phyloP scores from a whole-genome alignment of 164 flowering plant species.

The Malania oleifera region DNA sequence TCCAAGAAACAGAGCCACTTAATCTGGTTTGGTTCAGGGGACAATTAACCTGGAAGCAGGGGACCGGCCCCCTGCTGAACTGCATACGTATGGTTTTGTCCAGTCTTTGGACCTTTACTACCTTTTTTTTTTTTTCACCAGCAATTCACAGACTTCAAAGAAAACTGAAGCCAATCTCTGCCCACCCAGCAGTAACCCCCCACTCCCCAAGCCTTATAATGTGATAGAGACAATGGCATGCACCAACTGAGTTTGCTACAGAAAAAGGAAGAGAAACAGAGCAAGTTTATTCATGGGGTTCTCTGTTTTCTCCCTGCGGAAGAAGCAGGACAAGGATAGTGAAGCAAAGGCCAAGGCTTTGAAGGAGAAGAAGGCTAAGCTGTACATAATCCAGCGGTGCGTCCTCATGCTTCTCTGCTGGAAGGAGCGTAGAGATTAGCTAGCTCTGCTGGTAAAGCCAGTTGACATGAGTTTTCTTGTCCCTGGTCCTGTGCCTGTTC shows the following conservation, averaged over 20 bases:
- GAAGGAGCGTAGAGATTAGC: slow-evolving; percentile 29
- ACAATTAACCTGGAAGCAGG: slow-evolving; percentile 21
- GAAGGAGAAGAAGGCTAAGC: slow-evolving; percentile 35
- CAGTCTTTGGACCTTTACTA: too few species aligned
- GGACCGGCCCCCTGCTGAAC: slow-evolving; percentile 20
- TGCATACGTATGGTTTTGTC: neutral
- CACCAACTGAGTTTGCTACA: slow-evolving; percentile 3
- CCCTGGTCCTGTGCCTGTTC: too few species aligned
- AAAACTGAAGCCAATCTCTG: slow-evolving; percentile 6
- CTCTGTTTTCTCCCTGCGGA: slow-evolving; percentile 15
- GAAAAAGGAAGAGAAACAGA: neutral
- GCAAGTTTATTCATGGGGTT: slow-evolving; percentile 12
- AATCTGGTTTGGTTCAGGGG: slow-evolving; percentile 10
- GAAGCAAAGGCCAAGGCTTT: slow-evolving; percentile 16
- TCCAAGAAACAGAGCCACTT: slow-evolving; percentile 15
- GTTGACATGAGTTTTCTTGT: too few species aligned
- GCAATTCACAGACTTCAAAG: slow-evolving; percentile 8
- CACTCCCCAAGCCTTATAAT: neutral
- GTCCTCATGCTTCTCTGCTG: slow-evolving; percentile 39
- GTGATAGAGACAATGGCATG: neutral
- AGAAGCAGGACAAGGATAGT: slow-evolving; percentile 12
- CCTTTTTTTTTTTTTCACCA: neutral
- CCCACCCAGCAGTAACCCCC: too few species aligned
- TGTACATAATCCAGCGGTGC: slow-evolving; percentile 43
- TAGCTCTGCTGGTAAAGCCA: neutral